Evolutionary conservation across 495 filamentous ascomycete species (phyloP), one percentile per base, ranked within the genome.

Genomic region (Podospora pseudoanserina): DNA sequence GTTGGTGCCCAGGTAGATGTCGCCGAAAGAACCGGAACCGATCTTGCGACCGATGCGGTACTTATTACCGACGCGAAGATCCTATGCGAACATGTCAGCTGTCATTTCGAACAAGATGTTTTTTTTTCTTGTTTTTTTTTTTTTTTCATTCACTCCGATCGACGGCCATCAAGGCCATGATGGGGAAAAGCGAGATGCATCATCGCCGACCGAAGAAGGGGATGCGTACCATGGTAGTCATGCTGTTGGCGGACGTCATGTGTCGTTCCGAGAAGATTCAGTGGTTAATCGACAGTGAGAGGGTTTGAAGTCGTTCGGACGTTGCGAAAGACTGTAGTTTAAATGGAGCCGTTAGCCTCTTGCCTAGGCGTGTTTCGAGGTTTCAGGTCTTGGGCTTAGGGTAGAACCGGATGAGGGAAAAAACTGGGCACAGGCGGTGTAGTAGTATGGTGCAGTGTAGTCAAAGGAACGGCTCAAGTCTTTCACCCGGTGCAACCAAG

Each of bases 11-110:
- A 99, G 92, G 81, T 99, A 99, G 73, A 99, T 99, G 71, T 99
- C 96, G 82, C 96, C 96, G 81, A 99, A 99, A 79, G 90, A 94
- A 72, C 96, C 96, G 68, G 93, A 97, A 72, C 96, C 96, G 78
- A 99, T 99, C 86, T 99, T 99, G 66, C 96, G 93, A 74, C 96
- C 96, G 80, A 99, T 99, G 68, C 96, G 92, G 88, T 99, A 99
- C 82, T 99, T 98, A 81, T 99, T 99, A 79, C 95, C 95, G 83
- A 99, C 95, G 80, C 95, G 92, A 72, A 99, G 88, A 90, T 99
- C 95, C 95, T 99, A 39, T 6, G 1, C 6, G 4, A 58, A 20
- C 6, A 58, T 20, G 55, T 58, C 23, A 58, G 55, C 55, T 26
- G 39, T 49, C 15, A 16, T 49, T 49, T 11, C 13, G 6, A 16